Conservation (phyloP, 371 early-diverging fungal species). For the Mortierella sp. region DNA sequence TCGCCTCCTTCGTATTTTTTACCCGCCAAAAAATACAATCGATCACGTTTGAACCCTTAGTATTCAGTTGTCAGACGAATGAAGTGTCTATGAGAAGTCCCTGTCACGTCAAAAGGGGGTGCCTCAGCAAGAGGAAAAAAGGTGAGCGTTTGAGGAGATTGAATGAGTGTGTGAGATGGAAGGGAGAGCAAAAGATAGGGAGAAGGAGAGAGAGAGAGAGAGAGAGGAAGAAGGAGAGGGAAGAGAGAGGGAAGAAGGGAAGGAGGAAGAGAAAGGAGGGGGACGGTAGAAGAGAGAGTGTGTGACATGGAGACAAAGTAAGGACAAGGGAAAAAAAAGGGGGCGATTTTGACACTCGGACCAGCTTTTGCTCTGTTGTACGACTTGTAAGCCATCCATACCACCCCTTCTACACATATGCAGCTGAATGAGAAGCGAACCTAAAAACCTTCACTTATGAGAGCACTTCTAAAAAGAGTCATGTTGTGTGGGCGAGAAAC, state of each 20-base stretch:
- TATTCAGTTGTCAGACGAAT: conserved; percentile 4
- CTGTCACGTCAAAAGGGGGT: conserved; percentile 28
- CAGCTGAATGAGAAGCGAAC: background rate
- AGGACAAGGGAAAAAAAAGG: background rate
- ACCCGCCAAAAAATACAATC: conserved; percentile 1
- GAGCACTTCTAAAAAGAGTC: background rate
- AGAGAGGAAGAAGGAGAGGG: background rate
- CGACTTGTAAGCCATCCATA: background rate
- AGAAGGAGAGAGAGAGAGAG: background rate
- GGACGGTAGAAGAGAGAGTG: background rate
- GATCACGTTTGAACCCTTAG: background rate
- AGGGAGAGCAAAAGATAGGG: background rate
- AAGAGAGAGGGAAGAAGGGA: background rate
- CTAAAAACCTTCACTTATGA: background rate
- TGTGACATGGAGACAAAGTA: background rate
- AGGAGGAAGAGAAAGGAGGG: background rate
- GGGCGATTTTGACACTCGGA: background rate
- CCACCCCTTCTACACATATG: background rate
- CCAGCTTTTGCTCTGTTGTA: background rate
- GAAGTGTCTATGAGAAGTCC: background rate
- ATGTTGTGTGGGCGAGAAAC: background rate
- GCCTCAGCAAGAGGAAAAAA: background rate
- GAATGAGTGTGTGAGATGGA: background rate
- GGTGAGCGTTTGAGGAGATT: conserved; percentile 17
- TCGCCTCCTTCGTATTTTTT: background rate